Percentiles rank a stretch among this genome's conserved stretches.
Evolutionary conservation across 768 basidiomycete species (phyloP).

Genomic region (Cubamyces lactineus): DNA sequence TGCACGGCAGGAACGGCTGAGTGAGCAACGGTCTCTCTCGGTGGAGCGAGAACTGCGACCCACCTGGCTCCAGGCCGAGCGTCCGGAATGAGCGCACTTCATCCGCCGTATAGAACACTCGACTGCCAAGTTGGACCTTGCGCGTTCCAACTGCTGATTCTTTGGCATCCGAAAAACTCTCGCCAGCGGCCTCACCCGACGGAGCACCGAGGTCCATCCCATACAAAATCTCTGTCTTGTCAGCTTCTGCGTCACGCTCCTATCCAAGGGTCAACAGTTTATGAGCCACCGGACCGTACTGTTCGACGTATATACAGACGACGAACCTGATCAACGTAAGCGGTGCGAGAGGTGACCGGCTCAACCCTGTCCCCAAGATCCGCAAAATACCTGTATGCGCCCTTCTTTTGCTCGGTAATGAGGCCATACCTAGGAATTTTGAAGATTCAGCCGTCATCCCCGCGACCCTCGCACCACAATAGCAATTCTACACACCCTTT

Average conservation of each 20-base stretch:
- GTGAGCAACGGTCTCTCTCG: conserved; percentile 2
- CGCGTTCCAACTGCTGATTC: conserved; percentile 29
- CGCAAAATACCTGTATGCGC: conserved; percentile 79
- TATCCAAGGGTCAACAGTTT: conserved; percentile 14
- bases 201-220: conserved; percentile 46
- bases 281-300: not conserved
- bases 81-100: conserved; percentile 84
- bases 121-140: conserved; percentile 18
- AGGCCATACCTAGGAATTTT: conserved; percentile 70
- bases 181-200: conserved; percentile 40
- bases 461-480: not conserved
- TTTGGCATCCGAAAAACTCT: conserved; percentile 38
- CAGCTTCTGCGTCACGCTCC: conserved; percentile 42
- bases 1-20: conserved; percentile 5
- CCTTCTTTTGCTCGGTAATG: conserved; percentile 87
- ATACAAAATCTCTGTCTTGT: conserved; percentile 40
- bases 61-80: conserved; percentile 76
- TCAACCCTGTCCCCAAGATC: conserved; percentile 80
- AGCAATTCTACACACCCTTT: conserved; percentile 62
- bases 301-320: not conserved
- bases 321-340: conserved; percentile 76
- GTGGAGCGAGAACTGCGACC: conserved; percentile 21
- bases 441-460: not conserved
- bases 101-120: conserved; percentile 87
- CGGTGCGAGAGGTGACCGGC: conserved; percentile 69